A percentile compares a stretch with the other conserved stretches of the same genome.
Evolutionary conservation across 768 basidiomycete genomes (phyloP).

Genomic region (Chlorophyllum brunneum): DNA sequence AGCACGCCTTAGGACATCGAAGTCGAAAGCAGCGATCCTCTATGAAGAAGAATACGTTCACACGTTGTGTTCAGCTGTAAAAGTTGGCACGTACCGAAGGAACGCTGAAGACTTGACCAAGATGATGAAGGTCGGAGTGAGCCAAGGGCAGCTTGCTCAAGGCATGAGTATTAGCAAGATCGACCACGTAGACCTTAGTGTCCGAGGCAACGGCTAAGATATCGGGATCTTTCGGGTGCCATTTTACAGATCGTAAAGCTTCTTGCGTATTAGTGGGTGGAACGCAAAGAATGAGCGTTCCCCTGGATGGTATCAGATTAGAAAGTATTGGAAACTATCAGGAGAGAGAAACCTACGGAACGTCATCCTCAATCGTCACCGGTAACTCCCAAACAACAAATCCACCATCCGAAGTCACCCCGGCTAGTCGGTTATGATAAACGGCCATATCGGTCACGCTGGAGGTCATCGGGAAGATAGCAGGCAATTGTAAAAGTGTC

Average conservation of each 20-base stretch:
- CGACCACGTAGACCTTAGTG: slow-evolving; percentile 70
- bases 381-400: slow-evolving; percentile 89
- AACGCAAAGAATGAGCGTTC: slow-evolving; percentile 65
- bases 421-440: slow-evolving; percentile 75
- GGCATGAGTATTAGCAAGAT: slow-evolving; percentile 58
- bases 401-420: slow-evolving; percentile 84
- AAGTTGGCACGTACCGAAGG: slow-evolving; percentile 54
- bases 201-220: slow-evolving; percentile 82
- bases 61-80: not conserved
- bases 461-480: slow-evolving; percentile 54
- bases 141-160: slow-evolving; percentile 64
- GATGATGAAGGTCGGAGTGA: slow-evolving; percentile 64
- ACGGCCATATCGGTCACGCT: slow-evolving; percentile 87
- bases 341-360: slow-evolving; percentile 53
- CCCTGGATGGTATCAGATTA: slow-evolving; percentile 35
- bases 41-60: slow-evolving; percentile 24
- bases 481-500: slow-evolving; percentile 74
- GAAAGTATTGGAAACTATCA: slow-evolving; percentile 5
- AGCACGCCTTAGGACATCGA: slow-evolving; percentile 72
- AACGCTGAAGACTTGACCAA: slow-evolving; percentile 64
- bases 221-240: slow-evolving; percentile 82
- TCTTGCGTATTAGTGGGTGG: slow-evolving; percentile 56
- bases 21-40: slow-evolving; percentile 83
- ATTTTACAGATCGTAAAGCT: slow-evolving; percentile 78
- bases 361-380: slow-evolving; percentile 80